These are phyloP conservation scores for Penicillium sp. DNA, from an alignment of 2,329 filamentous ascomycete species.

Conservation along the genomic window DNA sequence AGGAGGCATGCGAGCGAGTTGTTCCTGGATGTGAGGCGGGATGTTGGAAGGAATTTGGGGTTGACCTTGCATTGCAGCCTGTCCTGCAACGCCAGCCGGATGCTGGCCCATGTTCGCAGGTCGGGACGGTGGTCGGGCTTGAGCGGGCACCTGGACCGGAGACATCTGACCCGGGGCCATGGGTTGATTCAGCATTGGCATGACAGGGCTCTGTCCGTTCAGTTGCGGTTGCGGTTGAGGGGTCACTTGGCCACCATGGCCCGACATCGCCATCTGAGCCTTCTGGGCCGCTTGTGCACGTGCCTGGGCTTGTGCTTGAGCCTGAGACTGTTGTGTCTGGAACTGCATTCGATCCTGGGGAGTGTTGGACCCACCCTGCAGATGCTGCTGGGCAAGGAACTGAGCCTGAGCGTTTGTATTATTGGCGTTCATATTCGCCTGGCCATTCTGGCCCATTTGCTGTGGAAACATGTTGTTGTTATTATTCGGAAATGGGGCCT, in stretches of 20 bases:
- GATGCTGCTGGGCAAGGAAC: conserved; percentile 40
- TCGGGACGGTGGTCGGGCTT: conserved; percentile 37
- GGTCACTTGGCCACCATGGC: conserved; percentile 47
- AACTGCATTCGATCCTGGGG: conserved; percentile 45
- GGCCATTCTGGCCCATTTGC: conserved; percentile 42
- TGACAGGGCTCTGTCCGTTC: conserved; percentile 42
- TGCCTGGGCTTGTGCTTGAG: conserved; percentile 40
- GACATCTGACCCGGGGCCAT: conserved; percentile 43
- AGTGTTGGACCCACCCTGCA: conserved; percentile 44
- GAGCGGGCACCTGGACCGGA: conserved; percentile 35
- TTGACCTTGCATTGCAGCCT: conserved; percentile 35
- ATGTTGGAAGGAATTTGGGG: conserved; percentile 37
- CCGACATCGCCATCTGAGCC: conserved; percentile 48
- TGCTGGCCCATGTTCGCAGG: conserved; percentile 36
- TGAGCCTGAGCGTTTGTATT: conserved; percentile 39
- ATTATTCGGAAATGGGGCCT: conserved; percentile 37
- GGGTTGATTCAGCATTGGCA: conserved; percentile 47
- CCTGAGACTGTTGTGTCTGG: conserved; percentile 35
- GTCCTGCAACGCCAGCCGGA: conserved; percentile 29
- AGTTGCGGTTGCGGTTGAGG: conserved; percentile 41
- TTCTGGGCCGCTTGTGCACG: conserved; percentile 47
- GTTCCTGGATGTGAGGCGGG: conserved; percentile 38
- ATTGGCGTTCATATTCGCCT: conserved; percentile 39
- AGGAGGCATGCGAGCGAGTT: conserved; percentile 36
- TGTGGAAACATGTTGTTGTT: conserved; percentile 46